Base-by-base conservation (phyloP, 164 flowering plant species). In the Magnolia officinalis region DNA sequence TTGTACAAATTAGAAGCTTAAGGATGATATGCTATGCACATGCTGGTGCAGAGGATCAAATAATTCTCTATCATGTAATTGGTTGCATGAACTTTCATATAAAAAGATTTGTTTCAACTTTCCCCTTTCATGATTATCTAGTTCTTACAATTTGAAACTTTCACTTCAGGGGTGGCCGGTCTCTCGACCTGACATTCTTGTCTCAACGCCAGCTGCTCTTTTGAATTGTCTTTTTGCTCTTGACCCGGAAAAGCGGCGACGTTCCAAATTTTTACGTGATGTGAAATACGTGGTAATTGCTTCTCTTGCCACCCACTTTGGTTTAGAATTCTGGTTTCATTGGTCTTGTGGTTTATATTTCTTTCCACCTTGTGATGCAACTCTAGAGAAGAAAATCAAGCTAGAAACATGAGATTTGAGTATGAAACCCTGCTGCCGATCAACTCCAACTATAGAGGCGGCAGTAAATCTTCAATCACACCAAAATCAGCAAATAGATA, bases 141-240 rank as follows among this genome's bases (percentile, higher is more conserved):
- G 66, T 61, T 76, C 68, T 72, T 70, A 74, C 21, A 10, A 31
- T 63, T 65, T 49, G 66, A 63, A 50, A 45, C 21, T 70, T 75
- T 74, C 49, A 49, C 58, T 87, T 87, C 90, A 96, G 99, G 98
- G 97, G 16, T 94, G 98, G 99, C 94, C 98, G 20, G 83, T 83
- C 77, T 70, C 77, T 52, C 80, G 80, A 50, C 98, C 97, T 1
- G 91, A 92, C 84, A 84, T 94, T 73, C 74, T 96, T 77, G 98
- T 96, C 24, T 89, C 99, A 31, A 94, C 99, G 5, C 97, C 99
- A 24, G 99, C 91, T 74, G 92, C 99, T 63, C 91, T 96, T 76
- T 83, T 96, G 77, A 96, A 96, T 81, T 86, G 86, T 81, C 89
- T 91, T 18, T 78, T 78, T 79, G 87, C 88, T 21, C 77, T 90